Evolutionary conservation across 2,329 filamentous ascomycete genomes (phyloP), one percentile per base, ranked within the genome.

Genomic region (Fusarium pseudocircinatum): DNA sequence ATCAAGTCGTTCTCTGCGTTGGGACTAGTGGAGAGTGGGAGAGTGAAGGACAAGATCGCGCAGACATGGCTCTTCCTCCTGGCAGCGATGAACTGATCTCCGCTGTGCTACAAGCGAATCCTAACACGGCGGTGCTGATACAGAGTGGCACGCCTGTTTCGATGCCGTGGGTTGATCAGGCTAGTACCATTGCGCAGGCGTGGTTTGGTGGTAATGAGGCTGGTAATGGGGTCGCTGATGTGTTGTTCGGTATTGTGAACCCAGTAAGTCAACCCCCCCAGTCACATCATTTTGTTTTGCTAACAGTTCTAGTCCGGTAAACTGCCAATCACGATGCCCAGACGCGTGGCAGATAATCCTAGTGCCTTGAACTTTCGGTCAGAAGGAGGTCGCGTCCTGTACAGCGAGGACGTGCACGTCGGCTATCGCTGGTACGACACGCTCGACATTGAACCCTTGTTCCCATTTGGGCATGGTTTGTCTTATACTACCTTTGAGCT

Each of bases 391-490:
- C 20, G 56, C 1, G 61, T 63, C 1, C 8, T 50, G 16, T 63
- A 63, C 24, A 43, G 37, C 2, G 61, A 63, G 37, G 61, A 63
- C 22, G 61, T 63, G 12, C 57, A 63, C 47, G 61, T 63, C 37
- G 61, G 61, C 16, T 63, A 63, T 26, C 61, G 61, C 24, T 61
- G 57, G 36, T 63, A 63, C 7, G 61, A 63, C 28, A 63, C 43
- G 13, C 16, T 63, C 4, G 44, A 44, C 1, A 49, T 50, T 4
- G 32, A 61, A 2, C 56, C 61, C 0, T 6, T 63, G 18, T 63
- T 63, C 7, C 44, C 61, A 0, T 63, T 63, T 2, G 61, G 61
- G 0, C 56, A 63, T 36, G 61, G 61, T 0, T 6, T 63, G 3
- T 61, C 61, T 6, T 63, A 61, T 15, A 43, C 61, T 1, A 63